Base-by-base conservation (phyloP, 1,284 basidiomycete genomes). In the Pseudozyma pruni region DNA sequence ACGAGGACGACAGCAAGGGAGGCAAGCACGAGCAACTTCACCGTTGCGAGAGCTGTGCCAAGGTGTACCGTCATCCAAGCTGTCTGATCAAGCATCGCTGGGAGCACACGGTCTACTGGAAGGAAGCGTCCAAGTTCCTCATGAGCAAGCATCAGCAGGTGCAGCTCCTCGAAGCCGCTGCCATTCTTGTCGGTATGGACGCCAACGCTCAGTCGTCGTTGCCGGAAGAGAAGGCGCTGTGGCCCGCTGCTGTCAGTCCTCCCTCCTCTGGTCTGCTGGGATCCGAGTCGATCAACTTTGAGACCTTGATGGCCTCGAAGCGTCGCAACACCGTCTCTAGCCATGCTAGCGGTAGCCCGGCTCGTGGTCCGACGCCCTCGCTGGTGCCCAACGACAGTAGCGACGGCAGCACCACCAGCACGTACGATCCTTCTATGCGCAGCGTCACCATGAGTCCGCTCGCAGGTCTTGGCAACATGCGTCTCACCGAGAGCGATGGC, bases 121-220 rank as follows among this genome's bases (percentile, higher is more conserved):
- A 92, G 47, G 93, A 94, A 83, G 92, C 93, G 0, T 93, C 91
- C 74, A 94, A 95, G 83, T 90, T 95, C 78, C 88, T 94, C 54
- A 86, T 97, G 75, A 92, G 90, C 84, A 98, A 98, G 85, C 95
- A 98, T 82, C 94, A 98, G 81, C 95, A 98, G 80, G 95, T 98
- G 1, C 95, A 98, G 81, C 86, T 98, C 55, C 89, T 98, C 47
- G 95, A 98, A 86, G 95, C 94, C 7, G 95, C 95, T 0, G 93
- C 95, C 8, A 98, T 98, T 67, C 87, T 98, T 38, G 83, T 88
- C 1, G 84, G 84, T 32, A 86, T 87, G 27, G 87, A 87, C 11
- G 76, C 78, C 39, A 89, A 90, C 9, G 88, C 89, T 4, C 70
- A 74, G 4, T 92, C 92, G 4, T 92, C 92, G 3, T 86, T 98